Conservation (phyloP, 202 grass and related monocot genomes). For the Sporobolus alterniflorus region DNA sequence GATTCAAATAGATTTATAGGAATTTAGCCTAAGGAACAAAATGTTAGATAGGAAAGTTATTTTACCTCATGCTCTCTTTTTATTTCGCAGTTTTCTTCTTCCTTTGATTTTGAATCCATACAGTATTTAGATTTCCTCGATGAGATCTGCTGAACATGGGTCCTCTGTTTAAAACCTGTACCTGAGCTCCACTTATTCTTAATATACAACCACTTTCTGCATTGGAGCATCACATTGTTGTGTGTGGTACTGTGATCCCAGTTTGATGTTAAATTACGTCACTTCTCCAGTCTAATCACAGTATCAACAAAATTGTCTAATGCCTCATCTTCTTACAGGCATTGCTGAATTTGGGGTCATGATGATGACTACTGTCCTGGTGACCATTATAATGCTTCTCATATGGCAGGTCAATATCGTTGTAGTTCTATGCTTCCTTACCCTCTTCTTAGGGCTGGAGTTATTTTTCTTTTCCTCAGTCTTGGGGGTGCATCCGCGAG, state of each 20-base stretch:
- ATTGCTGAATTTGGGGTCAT: slow-evolving; percentile 95
- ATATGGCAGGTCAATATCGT: slow-evolving; percentile 99
- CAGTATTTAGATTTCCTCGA: slow-evolving; percentile 13
- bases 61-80: neutral
- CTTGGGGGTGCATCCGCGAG: no score
- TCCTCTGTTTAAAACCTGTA: neutral
- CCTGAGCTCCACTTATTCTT: neutral
- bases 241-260: slow-evolving; percentile 9
- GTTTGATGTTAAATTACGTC: neutral
- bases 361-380: slow-evolving; percentile 94
- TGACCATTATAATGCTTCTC: slow-evolving; percentile 98
- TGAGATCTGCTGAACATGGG: slow-evolving; percentile 1
- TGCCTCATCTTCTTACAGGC: slow-evolving; percentile 53
- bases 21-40: neutral
- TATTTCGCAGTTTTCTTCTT: neutral
- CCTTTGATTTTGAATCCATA: neutral
- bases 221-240: slow-evolving; percentile 3
- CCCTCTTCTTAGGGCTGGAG: slow-evolving; percentile 84
- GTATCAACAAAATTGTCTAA: slow-evolving; percentile 45
- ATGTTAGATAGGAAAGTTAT: neutral
- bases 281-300: slow-evolving; percentile 1
- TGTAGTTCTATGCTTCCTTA: slow-evolving; percentile 76
- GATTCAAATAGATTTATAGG: neutral
- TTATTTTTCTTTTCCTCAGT: slow-evolving; percentile 96
- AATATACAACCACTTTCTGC: slow-evolving; percentile 3